These are phyloP conservation scores for Mesembryanthemum crystallinum DNA, from an alignment of 148 eudicot genomes.

Conservation along the genomic window DNA sequence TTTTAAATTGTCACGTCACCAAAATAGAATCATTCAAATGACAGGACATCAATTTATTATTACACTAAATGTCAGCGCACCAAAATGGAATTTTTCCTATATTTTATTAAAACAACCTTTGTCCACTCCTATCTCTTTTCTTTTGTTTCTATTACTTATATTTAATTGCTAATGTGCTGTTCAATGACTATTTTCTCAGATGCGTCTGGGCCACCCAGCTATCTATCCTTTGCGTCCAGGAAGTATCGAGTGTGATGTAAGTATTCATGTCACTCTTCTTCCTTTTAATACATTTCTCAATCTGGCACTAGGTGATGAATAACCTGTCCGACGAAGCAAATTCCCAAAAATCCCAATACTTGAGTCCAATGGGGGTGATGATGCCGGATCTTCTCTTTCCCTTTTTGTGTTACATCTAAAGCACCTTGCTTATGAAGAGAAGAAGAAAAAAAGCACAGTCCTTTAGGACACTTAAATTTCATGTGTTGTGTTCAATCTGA, in stretches of 20 bases:
- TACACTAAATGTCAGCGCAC: too few species aligned
- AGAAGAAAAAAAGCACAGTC: too few species aligned
- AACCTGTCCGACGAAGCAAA: too few species aligned
- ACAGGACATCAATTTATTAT: too few species aligned
- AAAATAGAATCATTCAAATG: too few species aligned
- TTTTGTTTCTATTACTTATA: not conserved
- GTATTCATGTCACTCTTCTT: constrained; percentile 31
- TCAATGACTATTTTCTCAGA: constrained; percentile 23
- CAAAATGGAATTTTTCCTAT: too few species aligned
- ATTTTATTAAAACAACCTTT: too few species aligned
- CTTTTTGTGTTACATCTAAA: not conserved
- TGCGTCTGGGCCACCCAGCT: constrained; percentile 44
- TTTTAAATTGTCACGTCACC: too few species aligned
- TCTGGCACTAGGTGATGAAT: not conserved
- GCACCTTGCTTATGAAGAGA: not conserved
- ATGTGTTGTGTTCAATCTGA: not conserved
- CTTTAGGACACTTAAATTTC: too few species aligned
- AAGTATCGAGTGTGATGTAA: constrained; percentile 81
- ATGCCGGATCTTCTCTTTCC: not conserved
- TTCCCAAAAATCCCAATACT: too few species aligned
- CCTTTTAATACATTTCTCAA: not conserved
- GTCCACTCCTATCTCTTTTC: not conserved
- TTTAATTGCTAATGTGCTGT: constrained; percentile 5
- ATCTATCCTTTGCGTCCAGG: constrained; percentile 92
- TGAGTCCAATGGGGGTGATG: too few species aligned